Evolutionary conservation across 2,329 filamentous ascomycete species (phyloP), one percentile per base, ranked within the genome.

Genomic region (Fusarium anthophilum): DNA sequence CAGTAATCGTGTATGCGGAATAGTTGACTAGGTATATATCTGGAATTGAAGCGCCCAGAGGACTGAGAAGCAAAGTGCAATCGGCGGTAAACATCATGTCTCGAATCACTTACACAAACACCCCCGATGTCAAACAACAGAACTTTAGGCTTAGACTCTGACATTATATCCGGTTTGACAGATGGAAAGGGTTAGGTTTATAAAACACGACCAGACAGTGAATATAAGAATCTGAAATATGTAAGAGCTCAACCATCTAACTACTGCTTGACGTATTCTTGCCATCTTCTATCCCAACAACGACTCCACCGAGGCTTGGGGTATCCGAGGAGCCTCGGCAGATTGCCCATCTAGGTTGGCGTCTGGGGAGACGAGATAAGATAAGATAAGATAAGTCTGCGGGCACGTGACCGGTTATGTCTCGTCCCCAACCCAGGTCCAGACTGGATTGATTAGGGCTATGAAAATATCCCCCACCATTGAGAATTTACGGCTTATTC

Each of bases 121-220:
- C 96, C 96, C 44, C 96, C 96, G 76, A 99, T 96, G 83, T 99
- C 96, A 82, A 98, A 98, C 28, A 99, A 87, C 38, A 97, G 85
- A 63, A 94, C 93, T 77, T 93, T 93, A 37, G 93, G 93, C 66
- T 86, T 86, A 59, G 66, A 79, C 78, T 54, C 83, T 77, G 35
- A 73, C 78, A 64, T 74, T n/a, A 24, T 57, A 20, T 10, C 28
- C 18, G 10, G 4, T 7, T 59, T 12, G 14, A 30, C 13, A 50
- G 35, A 30, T 35, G 24, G 26, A 11, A 17, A 20, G 6, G 8
- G n/a, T 15, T 6, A 8, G 17, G 22, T 6, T 59, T 18, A 17
- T 15, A 30, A 13, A 7, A 8, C 13, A 9, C 8, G 13, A 32
- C 24, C 14, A 7, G 3, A 4, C 20, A 79, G 77, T 17, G 68